phyloP scores from a whole-genome alignment of 1,284 basidiomycete species.

The Ganoderma lucidum region DNA sequence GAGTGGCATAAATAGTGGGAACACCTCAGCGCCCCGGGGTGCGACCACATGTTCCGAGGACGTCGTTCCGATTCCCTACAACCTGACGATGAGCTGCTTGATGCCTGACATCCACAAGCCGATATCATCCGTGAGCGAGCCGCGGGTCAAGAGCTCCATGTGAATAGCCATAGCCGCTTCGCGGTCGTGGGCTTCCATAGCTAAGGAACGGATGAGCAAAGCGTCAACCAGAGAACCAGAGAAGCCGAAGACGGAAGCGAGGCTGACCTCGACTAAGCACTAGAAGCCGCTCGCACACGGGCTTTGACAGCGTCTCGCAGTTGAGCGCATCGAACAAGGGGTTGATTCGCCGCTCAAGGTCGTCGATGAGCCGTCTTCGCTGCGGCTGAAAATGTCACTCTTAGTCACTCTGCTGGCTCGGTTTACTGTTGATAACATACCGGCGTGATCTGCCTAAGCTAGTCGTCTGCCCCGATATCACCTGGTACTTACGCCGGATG shows the following conservation, averaged over 20 bases:
- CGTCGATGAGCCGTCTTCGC: slow-evolving; percentile 87
- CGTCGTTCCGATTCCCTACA: slow-evolving; percentile 41
- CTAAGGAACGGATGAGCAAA: slow-evolving; percentile 47
- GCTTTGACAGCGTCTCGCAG: slow-evolving; percentile 84
- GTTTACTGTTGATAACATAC: slow-evolving; percentile 52
- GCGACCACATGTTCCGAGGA: not conserved
- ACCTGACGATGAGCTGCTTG: slow-evolving; percentile 80
- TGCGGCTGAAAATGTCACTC: slow-evolving; percentile 59
- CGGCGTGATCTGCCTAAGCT: slow-evolving; percentile 74
- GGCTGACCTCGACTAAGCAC: slow-evolving; percentile 70
- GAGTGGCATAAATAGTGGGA: slow-evolving; percentile 25
- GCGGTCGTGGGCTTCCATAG: slow-evolving; percentile 78
- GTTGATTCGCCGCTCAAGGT: slow-evolving; percentile 89
- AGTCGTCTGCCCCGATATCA: slow-evolving; percentile 66
- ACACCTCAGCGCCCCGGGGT: not conserved
- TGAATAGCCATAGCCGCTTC: slow-evolving; percentile 79
- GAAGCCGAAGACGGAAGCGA: slow-evolving; percentile 14
- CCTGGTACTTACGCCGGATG: slow-evolving; percentile 67
- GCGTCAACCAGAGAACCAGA: slow-evolving; percentile 8
- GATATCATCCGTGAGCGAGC: slow-evolving; percentile 82
- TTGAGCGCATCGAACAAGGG: slow-evolving; percentile 92
- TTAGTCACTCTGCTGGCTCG: not conserved
- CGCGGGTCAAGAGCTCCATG: slow-evolving; percentile 79
- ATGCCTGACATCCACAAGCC: slow-evolving; percentile 88
- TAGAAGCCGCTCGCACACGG: slow-evolving; percentile 73